Evolutionary conservation across 2,329 filamentous ascomycete species (phyloP).

Genomic region (Xylariales sp.): DNA sequence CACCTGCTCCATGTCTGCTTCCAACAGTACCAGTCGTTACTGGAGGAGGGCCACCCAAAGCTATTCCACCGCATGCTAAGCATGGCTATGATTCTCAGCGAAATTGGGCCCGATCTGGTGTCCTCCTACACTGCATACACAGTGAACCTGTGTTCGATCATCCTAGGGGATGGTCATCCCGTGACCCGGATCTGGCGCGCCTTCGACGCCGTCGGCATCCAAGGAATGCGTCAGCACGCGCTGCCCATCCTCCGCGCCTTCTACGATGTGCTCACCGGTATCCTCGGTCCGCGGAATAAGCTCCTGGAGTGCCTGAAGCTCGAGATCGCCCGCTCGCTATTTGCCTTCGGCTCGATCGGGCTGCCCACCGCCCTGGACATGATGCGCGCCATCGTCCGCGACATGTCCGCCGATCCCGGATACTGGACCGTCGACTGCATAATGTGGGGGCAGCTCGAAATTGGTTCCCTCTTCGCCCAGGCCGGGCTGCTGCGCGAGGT

Average conservation of each 20-base stretch:
- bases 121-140: conserved; percentile 2
- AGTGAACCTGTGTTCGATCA: background rate
- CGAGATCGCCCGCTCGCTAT: conserved; percentile 1
- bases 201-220: background rate
- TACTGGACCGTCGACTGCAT: conserved; percentile 8
- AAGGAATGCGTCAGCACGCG: background rate
- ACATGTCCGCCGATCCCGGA: conserved; percentile 6
- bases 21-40: conserved; percentile 4
- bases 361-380: background rate
- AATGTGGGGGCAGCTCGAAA: conserved; percentile 5
- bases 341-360: background rate
- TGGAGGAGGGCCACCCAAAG: conserved; percentile 1
- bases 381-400: conserved; percentile 1
- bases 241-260: conserved; percentile 1
- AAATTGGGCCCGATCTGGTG: conserved; percentile 4
- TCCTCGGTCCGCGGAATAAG: conserved; percentile 1
- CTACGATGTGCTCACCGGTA: background rate
- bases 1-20: conserved; percentile 6
- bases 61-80: conserved; percentile 4
- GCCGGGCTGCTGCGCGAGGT: too few species aligned
- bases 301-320: conserved; percentile 1
- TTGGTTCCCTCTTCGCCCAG: conserved; percentile 4
- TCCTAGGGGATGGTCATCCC: conserved; percentile 4
- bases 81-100: conserved; percentile 4
- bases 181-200: conserved; percentile 5